A percentile compares a stretch with the other conserved stretches of the same genome.
Conservation (phyloP, 2,329 filamentous ascomycete species). For the Aureobasidium namibiae region DNA sequence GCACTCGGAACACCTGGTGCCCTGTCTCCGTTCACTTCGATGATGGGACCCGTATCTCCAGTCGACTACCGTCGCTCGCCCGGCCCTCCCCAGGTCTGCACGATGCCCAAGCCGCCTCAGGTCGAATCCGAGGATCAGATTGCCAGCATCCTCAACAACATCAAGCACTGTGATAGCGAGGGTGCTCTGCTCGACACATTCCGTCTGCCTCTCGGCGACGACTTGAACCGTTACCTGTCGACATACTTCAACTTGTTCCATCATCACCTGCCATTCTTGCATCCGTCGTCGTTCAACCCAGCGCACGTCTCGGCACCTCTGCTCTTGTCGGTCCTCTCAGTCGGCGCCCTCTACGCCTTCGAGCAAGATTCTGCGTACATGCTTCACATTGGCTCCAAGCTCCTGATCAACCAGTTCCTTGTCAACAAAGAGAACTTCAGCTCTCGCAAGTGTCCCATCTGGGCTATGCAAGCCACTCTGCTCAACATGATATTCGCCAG, state of each 20-base stretch:
- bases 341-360: constrained; percentile 92
- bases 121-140: constrained; percentile 78
- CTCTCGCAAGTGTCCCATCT: constrained; percentile 91
- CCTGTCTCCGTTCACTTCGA: constrained; percentile 62
- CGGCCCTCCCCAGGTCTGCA: constrained; percentile 56
- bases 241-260: constrained; percentile 98
- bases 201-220: constrained; percentile 69
- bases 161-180: constrained; percentile 71
- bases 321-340: constrained; percentile 82
- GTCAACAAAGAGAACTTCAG: constrained; percentile 99
- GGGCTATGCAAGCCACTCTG: constrained; percentile 96
- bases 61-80: constrained; percentile 64
- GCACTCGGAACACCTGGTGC: constrained; percentile 63
- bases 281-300: constrained; percentile 82
- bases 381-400: constrained; percentile 94
- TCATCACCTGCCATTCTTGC: constrained; percentile 90
- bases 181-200: constrained; percentile 81
- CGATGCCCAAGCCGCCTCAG: constrained; percentile 66
- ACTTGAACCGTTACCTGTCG: constrained; percentile 83
- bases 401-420: constrained; percentile 91
- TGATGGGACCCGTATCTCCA: constrained; percentile 59
- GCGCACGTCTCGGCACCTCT: constrained; percentile 73
- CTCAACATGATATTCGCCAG: constrained; percentile 99
- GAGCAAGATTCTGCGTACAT: constrained; percentile 96
- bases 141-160: constrained; percentile 75